These are phyloP conservation scores for Aspergillus aculeatinus DNA, from an alignment of 2,329 filamentous ascomycete species.

Conservation along the genomic window DNA sequence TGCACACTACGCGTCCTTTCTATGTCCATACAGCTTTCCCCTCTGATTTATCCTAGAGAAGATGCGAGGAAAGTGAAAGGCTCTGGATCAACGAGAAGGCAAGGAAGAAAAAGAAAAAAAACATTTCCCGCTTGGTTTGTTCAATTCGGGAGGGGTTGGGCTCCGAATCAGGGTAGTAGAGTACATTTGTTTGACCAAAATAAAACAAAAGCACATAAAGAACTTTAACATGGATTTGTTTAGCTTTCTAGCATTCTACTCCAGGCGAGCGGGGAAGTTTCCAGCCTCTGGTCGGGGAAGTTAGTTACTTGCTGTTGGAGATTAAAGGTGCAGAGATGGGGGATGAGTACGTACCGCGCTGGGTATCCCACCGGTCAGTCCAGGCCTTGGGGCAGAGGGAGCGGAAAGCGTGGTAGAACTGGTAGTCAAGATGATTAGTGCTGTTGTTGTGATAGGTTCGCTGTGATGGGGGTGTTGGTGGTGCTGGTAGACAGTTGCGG, in stretches of 20 bases:
- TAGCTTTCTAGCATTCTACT: conserved; percentile 32
- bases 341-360: conserved; percentile 69
- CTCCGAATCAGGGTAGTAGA: conserved; percentile 27
- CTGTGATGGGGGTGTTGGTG: neutral
- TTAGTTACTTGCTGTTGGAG: conserved; percentile 12
- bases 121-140: conserved; percentile 20
- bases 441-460: neutral
- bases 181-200: conserved; percentile 39
- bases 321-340: neutral
- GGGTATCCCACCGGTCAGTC: conserved; percentile 94
- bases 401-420: conserved; percentile 97
- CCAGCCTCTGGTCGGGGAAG: conserved; percentile 48
- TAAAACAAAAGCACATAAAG: conserved; percentile 24
- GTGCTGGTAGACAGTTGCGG: neutral
- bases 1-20: too few relatives aligned
- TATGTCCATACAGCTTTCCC: too few relatives aligned
- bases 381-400: conserved; percentile 96
- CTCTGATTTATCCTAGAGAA: too few relatives aligned
- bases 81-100: too few relatives aligned
- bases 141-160: neutral
- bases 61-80: too few relatives aligned
- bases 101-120: neutral
- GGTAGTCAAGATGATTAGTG: conserved; percentile 5
- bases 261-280: conserved; percentile 55
- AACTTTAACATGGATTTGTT: conserved; percentile 23